Evolutionary conservation across 2,329 filamentous ascomycete genomes (phyloP), one percentile per base, ranked within the genome.

Genomic region (Chaetomium sp.): DNA sequence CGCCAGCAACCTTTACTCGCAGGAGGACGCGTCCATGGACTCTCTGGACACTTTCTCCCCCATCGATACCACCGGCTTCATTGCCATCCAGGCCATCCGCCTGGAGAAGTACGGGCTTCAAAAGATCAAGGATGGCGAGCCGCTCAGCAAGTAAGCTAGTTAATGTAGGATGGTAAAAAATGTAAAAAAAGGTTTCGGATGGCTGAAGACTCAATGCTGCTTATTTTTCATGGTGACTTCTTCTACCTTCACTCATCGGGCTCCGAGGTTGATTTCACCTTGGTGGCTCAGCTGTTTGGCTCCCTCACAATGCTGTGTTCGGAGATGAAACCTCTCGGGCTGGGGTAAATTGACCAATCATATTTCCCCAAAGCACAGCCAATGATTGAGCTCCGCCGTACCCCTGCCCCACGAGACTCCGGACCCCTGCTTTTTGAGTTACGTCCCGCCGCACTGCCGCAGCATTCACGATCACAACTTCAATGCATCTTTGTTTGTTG

Each of bases 71-170:
- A 61, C 67, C 10, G 78, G 78, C 33, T 85, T 86, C 67, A 84
- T 92, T 67, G 79, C 78, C 52, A 85, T 90, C 64, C 78, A 92
- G 66, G 81, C 81, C 61, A 87, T 87, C 61, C 76, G 81, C 45
- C 72, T 87, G 49, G 74, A 83, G 72, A 85, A 80, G 71, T 79
- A 75, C 57, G 75, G 76, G 48, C 63, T 66, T 2, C 65, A 67
- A 53, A 73, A 73, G 69, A 69, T 68, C 55, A 68, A 70, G 65
- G 61, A 69, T 12, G 73, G 72, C 59, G 60, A 68, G 64, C 64
- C 66, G 32, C 65, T 70, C 35, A 61, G 54, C 61, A 55, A 59
- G 50, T 64, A 58, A 56, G 35, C 14, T 19, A 40, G 14, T 42
- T 51, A 14, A 42, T 34, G 36, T 48, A 47, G 9, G 41, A 49